Base-by-base conservation (phyloP, 2,329 filamentous ascomycete genomes). In the Magnaporthiopsis poae region DNA sequence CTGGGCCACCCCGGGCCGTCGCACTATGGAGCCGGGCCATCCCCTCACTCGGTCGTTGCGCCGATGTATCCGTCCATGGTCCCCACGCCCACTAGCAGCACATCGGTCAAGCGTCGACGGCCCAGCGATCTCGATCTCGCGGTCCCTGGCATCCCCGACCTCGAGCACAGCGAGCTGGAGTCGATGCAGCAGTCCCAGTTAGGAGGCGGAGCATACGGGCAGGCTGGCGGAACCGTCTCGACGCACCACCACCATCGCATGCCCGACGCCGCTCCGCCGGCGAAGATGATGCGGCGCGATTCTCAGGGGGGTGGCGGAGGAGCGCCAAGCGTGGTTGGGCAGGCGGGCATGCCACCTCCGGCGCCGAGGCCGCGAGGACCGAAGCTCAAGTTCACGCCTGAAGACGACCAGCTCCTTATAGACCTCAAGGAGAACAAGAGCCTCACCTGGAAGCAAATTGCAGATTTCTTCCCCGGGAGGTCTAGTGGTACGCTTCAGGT, bases 381-480 rank as follows among this genome's bases (percentile, higher is more conserved):
- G 8, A 97, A 96, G 79, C 82, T 96, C 71, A 96, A 96, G 77
- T 97, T 97, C 74, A 96, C 92, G 0, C 88, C 91, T 12, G 92
- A 96, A 76, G 93, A 97, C 75, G 93, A 97, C 76, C 88, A 90
- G 71, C 80, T 96, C 63, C 82, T 97, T 66, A 88, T 96, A 67
- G 91, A 96, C 74, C 81, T 97, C 69, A 97, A 97, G 77, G 93
- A 97, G 78, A 93, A 95, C 74, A 96, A 95, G 77, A 93, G 91
- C 74, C 81, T 97, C 74, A 96, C 93, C 5, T 97, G 93, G 93
- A 96, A 96, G 79, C 93, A 97, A 81, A 97, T 97, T 73, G 91
- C 92, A 67, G 93, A 96, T 74, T 96, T 96, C 78, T 97, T 97
- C 72, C 93, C 93, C 0, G 93, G 92, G 1, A 84, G 93, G 67